phyloP scores from a whole-genome alignment of 768 basidiomycete species.

The Phanerodontia chrysosporium region DNA sequence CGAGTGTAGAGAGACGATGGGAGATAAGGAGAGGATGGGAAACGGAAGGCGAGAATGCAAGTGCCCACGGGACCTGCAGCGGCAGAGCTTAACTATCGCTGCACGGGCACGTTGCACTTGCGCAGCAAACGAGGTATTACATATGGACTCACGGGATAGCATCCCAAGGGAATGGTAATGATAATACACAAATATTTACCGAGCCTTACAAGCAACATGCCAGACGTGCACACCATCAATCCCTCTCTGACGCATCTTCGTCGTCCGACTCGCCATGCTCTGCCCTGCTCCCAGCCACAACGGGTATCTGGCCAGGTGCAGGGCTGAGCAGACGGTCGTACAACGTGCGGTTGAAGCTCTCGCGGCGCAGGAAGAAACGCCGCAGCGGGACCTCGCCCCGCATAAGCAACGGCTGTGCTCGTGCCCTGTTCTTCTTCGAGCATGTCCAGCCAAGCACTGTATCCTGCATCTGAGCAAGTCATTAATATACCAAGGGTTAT shows the following conservation, averaged over 20 bases:
- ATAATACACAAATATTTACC: no score
- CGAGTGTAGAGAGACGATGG: no score
- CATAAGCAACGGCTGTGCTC: not conserved
- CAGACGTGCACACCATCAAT: no score
- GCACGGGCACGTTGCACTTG: not conserved
- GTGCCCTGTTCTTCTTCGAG: not conserved
- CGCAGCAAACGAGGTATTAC: not conserved
- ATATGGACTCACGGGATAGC: no score
- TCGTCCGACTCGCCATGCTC: not conserved
- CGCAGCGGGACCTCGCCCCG: not conserved
- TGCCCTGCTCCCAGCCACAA: not conserved
- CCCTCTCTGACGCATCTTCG: no score
- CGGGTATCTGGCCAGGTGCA: not conserved
- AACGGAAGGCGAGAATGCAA: not conserved
- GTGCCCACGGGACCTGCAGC: not conserved
- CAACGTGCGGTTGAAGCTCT: not conserved
- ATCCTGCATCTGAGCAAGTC: not conserved
- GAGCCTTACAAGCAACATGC: no score
- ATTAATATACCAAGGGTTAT: not conserved
- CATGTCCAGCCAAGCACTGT: not conserved
- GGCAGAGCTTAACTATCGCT: not conserved
- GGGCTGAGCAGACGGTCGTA: not conserved
- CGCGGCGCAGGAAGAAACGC: not conserved
- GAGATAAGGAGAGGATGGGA: not conserved
- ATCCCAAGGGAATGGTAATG: no score